Percentiles rank a stretch among this genome's conserved stretches.
These are phyloP conservation scores for Heimioporus sp. DNA, from an alignment of 768 basidiomycete species.

Conservation along the genomic window DNA sequence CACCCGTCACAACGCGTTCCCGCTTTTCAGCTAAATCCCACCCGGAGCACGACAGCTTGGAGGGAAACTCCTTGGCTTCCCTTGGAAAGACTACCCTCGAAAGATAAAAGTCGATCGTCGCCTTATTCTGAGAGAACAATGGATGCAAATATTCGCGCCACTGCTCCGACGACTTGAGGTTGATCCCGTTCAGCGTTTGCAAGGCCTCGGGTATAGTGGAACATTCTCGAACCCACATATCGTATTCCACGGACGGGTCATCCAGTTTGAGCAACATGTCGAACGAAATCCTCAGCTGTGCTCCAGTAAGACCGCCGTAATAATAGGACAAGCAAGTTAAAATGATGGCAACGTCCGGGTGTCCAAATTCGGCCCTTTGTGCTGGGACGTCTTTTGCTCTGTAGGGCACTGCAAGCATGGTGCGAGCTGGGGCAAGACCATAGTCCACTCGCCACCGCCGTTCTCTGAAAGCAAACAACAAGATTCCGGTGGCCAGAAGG, in stretches of 20 bases:
- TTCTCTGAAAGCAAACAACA: slow-evolving; percentile 19
- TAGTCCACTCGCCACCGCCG: slow-evolving; percentile 28
- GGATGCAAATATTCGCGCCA: slow-evolving; percentile 4
- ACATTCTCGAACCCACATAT: slow-evolving; percentile 16
- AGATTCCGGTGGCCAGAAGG: slow-evolving; percentile 19
- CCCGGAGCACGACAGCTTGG: slow-evolving; percentile 18
- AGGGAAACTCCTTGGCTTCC: slow-evolving; percentile 17
- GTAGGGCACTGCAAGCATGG: slow-evolving; percentile 27
- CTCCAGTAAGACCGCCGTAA: slow-evolving; percentile 17
- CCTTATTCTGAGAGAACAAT: slow-evolving; percentile 14
- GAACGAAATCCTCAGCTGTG: slow-evolving; percentile 17
- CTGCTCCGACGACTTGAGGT: slow-evolving; percentile 21
- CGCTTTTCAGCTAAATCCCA: slow-evolving; percentile 26
- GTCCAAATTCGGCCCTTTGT: slow-evolving; percentile 24
- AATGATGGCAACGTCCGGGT: slow-evolving; percentile 24
- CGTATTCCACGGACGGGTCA: slow-evolving; percentile 19
- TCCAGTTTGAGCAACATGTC: slow-evolving; percentile 15
- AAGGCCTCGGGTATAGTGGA: slow-evolving; percentile 14
- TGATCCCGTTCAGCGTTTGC: slow-evolving; percentile 13
- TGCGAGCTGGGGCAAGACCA: slow-evolving; percentile 8
- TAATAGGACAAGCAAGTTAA: slow-evolving; percentile 17
- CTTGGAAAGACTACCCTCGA: slow-evolving; percentile 25
- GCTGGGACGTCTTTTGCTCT: slow-evolving; percentile 28
- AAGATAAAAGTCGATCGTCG: slow-evolving; percentile 23
- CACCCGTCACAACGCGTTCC: slow-evolving; percentile 17